Conservation (phyloP, 208 protist genomes). For the Naegleria fowleri region DNA sequence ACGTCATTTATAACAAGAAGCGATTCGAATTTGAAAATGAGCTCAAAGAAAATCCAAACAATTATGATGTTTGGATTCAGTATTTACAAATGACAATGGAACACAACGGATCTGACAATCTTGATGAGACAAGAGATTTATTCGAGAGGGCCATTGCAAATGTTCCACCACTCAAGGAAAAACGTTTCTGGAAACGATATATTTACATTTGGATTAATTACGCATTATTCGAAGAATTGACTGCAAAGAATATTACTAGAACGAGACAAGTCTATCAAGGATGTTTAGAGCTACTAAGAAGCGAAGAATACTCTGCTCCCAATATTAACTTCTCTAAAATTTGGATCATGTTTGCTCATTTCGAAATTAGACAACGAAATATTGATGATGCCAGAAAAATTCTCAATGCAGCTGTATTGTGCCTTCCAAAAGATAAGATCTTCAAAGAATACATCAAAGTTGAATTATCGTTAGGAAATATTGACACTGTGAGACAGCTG, state of each 20-base stretch:
- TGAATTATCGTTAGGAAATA: neutral
- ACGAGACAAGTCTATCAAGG: conserved; percentile 59
- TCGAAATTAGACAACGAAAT: conserved; percentile 67
- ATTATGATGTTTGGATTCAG: conserved; percentile 90
- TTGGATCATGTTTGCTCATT: conserved; percentile 64
- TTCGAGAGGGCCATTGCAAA: conserved; percentile 82
- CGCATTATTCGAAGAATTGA: conserved; percentile 80
- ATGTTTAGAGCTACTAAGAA: conserved; percentile 61
- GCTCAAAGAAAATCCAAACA: conserved; percentile 54
- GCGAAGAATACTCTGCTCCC: conserved; percentile 58
- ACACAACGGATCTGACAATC: conserved; percentile 42
- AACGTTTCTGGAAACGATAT: conserved; percentile 69
- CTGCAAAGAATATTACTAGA: conserved; percentile 48
- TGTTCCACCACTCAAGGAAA: conserved; percentile 60
- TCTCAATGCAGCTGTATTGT: conserved; percentile 58
- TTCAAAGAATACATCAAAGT: conserved; percentile 72
- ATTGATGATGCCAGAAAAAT: conserved; percentile 56
- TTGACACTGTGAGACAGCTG: neutral
- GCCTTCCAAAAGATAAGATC: conserved; percentile 67
- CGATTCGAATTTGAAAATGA: conserved; percentile 79
- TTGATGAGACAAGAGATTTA: conserved; percentile 53
- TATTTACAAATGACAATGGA: conserved; percentile 64
- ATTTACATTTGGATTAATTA: conserved; percentile 89
- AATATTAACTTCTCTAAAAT: conserved; percentile 58
- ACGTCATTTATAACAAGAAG: conserved; percentile 70